Conservation (phyloP, 2,329 filamentous ascomycete species). For the Fusarium buxicola region DNA sequence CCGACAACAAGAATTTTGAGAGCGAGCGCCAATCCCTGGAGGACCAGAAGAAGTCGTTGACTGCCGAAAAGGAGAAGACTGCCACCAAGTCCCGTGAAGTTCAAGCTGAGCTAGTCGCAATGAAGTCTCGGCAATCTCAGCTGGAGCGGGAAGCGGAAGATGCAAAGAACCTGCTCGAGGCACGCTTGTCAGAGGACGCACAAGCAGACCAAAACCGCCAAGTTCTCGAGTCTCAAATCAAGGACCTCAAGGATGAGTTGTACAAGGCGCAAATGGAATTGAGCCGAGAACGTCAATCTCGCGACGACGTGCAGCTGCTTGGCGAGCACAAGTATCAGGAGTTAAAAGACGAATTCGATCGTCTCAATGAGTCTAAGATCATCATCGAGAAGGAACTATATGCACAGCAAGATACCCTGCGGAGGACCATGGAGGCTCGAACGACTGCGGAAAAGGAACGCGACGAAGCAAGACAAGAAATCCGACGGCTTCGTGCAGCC, state of each 20-base stretch:
- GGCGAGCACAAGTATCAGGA: slow-evolving; percentile 88
- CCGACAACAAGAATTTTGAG: slow-evolving; percentile 85
- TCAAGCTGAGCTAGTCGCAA: slow-evolving; percentile 87
- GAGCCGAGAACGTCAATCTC: slow-evolving; percentile 90
- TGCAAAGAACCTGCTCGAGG: slow-evolving; percentile 86
- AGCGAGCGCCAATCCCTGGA: slow-evolving; percentile 83
- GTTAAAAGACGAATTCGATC: slow-evolving; percentile 86
- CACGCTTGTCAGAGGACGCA: slow-evolving; percentile 88
- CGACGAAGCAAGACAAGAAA: slow-evolving; percentile 88
- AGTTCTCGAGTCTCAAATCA: slow-evolving; percentile 87
- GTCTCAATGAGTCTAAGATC: slow-evolving; percentile 93
- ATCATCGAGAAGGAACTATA: slow-evolving; percentile 99
- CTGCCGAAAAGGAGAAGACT: slow-evolving; percentile 82
- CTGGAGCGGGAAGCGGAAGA: slow-evolving; percentile 90
- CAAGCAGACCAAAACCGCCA: slow-evolving; percentile 85
- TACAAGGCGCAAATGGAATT: slow-evolving; percentile 89
- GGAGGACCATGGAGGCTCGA: slow-evolving; percentile 85
- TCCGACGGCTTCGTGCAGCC: slow-evolving; percentile 83
- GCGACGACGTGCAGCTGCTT: slow-evolving; percentile 92
- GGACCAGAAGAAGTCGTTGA: slow-evolving; percentile 78
- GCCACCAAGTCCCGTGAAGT: slow-evolving; percentile 81
- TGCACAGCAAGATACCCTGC: slow-evolving; percentile 89
- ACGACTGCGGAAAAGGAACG: slow-evolving; percentile 85
- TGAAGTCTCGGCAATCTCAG: slow-evolving; percentile 85
- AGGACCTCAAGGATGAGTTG: slow-evolving; percentile 86